Percentiles rank a stretch among this genome's conserved stretches.
phyloP scores from a whole-genome alignment of 23 red algal genomes.

The Pyropia haitanensis region DNA sequence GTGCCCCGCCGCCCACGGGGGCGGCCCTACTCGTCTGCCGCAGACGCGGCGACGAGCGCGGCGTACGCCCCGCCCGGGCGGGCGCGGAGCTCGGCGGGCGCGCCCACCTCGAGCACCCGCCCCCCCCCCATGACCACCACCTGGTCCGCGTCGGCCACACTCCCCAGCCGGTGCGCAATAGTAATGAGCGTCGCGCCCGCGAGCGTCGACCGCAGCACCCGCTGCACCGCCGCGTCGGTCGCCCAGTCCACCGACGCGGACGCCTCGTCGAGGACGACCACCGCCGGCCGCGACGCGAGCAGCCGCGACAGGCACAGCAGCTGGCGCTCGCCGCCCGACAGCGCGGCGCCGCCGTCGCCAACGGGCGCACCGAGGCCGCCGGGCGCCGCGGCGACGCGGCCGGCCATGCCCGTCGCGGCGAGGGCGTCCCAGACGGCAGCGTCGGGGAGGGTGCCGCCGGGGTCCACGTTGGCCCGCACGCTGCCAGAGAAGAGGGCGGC shows the following conservation, averaged over 20 bases:
- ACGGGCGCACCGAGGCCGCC: conserved; percentile 48
- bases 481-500: conserved; percentile 69
- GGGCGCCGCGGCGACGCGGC: conserved; percentile 1
- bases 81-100: conserved; percentile 21
- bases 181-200: conserved; percentile 50
- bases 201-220: conserved; percentile 44
- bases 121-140: conserved; percentile 71
- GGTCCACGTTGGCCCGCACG: conserved; percentile 78
- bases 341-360: conserved; percentile 44
- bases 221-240: conserved; percentile 65
- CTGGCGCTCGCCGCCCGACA: conserved; percentile 81
- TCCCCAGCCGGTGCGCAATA: conserved; percentile 84
- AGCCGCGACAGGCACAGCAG: conserved; percentile 73
- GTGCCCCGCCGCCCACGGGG: too few species aligned
- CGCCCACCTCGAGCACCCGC: conserved; percentile 51
- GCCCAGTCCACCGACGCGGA: conserved; percentile 52
- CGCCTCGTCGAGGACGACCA: conserved; percentile 89
- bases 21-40: too few species aligned
- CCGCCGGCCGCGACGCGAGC: conserved; percentile 37
- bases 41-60: too few species aligned
- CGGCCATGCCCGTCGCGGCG: conserved; percentile 8
- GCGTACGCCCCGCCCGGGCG: too few species aligned
- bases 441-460: conserved; percentile 28
- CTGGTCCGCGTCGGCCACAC: conserved; percentile 51
- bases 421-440: conserved; percentile 45